A percentile compares a stretch with the other conserved stretches of the same genome.
Conservation (phyloP, 495 filamentous ascomycete species). For the Aspergillus cavernicola region DNA sequence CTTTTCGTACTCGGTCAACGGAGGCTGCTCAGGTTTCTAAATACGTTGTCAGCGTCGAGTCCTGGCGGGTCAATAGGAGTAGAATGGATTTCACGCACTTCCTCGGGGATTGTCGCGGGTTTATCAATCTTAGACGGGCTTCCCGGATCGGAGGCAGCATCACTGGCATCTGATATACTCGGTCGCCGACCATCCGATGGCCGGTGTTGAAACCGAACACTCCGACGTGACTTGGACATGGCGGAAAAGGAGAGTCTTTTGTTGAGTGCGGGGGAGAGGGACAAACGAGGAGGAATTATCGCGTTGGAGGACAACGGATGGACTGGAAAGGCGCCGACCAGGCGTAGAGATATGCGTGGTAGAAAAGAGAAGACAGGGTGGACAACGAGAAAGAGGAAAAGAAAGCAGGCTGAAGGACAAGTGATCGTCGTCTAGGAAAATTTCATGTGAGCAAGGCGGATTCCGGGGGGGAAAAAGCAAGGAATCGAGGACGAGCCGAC, state of each 20-base stretch:
- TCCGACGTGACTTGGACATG: conserved; percentile 75
- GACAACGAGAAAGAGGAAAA: conserved; percentile 2
- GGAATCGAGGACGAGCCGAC: background rate
- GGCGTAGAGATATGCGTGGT: conserved; percentile 3
- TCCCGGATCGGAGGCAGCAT: conserved; percentile 61
- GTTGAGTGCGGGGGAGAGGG: conserved; percentile 15
- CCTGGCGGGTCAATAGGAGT: background rate
- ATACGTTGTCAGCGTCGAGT: conserved; percentile 12
- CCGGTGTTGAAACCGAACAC: conserved; percentile 76
- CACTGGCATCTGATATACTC: conserved; percentile 79
- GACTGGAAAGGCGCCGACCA: conserved; percentile 13
- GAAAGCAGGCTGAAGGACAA: conserved; percentile 10
- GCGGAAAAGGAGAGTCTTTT: conserved; percentile 16
- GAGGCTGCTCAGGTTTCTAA: conserved; percentile 42
- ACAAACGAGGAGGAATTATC: too few relatives aligned
- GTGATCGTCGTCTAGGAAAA: conserved; percentile 23
- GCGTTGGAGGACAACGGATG: too few relatives aligned
- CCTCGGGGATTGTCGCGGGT: conserved; percentile 46
- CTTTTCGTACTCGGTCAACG: conserved; percentile 84
- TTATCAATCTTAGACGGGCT: conserved; percentile 47
- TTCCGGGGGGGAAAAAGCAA: conserved; percentile 15
- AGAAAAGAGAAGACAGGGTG: conserved; percentile 3
- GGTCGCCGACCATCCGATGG: conserved; percentile 54
- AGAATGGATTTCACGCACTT: conserved; percentile 29
- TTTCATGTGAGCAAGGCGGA: conserved; percentile 28